phyloP scores from a whole-genome alignment of 2,329 filamentous ascomycete species.

The Penicillium janthinellum region DNA sequence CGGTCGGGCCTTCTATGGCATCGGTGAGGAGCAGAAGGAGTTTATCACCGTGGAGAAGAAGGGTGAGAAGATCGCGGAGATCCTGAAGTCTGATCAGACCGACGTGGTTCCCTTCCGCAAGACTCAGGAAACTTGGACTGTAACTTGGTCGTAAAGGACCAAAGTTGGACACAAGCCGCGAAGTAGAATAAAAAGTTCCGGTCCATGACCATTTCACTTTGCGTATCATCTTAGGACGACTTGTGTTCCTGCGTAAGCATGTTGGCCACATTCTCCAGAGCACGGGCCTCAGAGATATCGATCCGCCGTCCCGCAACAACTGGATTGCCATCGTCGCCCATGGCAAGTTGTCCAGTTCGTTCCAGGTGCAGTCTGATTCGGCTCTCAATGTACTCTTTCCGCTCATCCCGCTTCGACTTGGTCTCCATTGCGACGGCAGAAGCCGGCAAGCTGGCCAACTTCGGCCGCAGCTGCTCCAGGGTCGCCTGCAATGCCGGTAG shows the following conservation, averaged over 20 bases:
- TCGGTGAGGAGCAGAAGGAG: slow-evolving; percentile 49
- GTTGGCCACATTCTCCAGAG: slow-evolving; percentile 43
- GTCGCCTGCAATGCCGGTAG: slow-evolving; percentile 75
- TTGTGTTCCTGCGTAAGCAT: slow-evolving; percentile 37
- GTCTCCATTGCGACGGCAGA: slow-evolving; percentile 40
- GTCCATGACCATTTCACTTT: slow-evolving; percentile 2
- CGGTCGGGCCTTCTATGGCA: slow-evolving; percentile 61
- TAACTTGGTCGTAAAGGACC: slow-evolving; percentile 34
- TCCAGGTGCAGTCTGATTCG: slow-evolving; percentile 78
- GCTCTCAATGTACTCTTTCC: slow-evolving; percentile 80
- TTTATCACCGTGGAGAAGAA: slow-evolving; percentile 61
- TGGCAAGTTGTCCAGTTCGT: slow-evolving; percentile 44
- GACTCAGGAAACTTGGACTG: slow-evolving; percentile 56
- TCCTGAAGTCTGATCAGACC: slow-evolving; percentile 57
- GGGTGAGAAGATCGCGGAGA: slow-evolving; percentile 57
- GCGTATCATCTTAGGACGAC: slow-evolving; percentile 8
- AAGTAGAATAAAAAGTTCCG: slow-evolving; percentile 10
- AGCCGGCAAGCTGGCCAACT: slow-evolving; percentile 53
- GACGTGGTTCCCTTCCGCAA: slow-evolving; percentile 68
- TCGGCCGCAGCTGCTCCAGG: slow-evolving; percentile 67
- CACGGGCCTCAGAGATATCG: slow-evolving; percentile 43
- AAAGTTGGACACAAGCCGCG: neutral
- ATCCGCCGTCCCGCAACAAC: slow-evolving; percentile 44
- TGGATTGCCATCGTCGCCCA: slow-evolving; percentile 36
- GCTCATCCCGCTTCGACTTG: slow-evolving; percentile 66